phyloP scores from a whole-genome alignment of 2,329 filamentous ascomycete species.

The Penicillium aurantiogriseum region DNA sequence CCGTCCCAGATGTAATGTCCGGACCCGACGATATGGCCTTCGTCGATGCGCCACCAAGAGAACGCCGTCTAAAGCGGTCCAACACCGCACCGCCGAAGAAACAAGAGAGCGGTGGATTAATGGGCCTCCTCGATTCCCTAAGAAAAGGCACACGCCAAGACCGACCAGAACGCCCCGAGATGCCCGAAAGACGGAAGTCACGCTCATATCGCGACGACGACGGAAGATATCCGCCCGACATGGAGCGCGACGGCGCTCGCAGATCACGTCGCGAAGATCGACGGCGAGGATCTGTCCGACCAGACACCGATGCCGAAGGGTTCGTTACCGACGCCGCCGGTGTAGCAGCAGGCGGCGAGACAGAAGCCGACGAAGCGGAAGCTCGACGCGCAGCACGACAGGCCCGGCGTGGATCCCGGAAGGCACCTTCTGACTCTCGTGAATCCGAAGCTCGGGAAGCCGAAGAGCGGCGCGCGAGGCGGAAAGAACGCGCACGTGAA shows the following conservation, averaged over 20 bases:
- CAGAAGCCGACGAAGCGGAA: slow-evolving; percentile 55
- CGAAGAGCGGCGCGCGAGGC: slow-evolving; percentile 34
- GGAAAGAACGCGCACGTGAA: slow-evolving; percentile 36
- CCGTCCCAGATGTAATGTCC: slow-evolving; percentile 45
- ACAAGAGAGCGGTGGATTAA: slow-evolving; percentile 53
- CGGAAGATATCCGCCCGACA: slow-evolving; percentile 32
- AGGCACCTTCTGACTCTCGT: slow-evolving; percentile 38
- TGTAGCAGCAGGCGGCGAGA: slow-evolving; percentile 35
- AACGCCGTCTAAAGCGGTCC: slow-evolving; percentile 58
- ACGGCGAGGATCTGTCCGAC: slow-evolving; percentile 40
- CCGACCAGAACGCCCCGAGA: slow-evolving; percentile 21
- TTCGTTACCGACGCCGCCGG: slow-evolving; percentile 44
- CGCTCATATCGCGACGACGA: slow-evolving; percentile 40
- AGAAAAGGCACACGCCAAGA: slow-evolving; percentile 30
- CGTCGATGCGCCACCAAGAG: slow-evolving; percentile 49
- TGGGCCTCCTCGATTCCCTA: slow-evolving; percentile 61
- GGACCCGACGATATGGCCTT: slow-evolving; percentile 54
- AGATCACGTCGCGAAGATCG: slow-evolving; percentile 38
- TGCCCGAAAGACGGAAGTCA: slow-evolving; percentile 39
- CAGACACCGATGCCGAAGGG: slow-evolving; percentile 53
- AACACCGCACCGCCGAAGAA: slow-evolving; percentile 63
- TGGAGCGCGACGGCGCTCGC: slow-evolving; percentile 37
- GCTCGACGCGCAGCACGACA: slow-evolving; percentile 63
- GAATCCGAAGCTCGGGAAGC: slow-evolving; percentile 39
- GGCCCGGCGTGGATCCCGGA: slow-evolving; percentile 48